Evolutionary conservation across 306 rosid species (phyloP).

Genomic region (Pachyrhizus erosus): DNA sequence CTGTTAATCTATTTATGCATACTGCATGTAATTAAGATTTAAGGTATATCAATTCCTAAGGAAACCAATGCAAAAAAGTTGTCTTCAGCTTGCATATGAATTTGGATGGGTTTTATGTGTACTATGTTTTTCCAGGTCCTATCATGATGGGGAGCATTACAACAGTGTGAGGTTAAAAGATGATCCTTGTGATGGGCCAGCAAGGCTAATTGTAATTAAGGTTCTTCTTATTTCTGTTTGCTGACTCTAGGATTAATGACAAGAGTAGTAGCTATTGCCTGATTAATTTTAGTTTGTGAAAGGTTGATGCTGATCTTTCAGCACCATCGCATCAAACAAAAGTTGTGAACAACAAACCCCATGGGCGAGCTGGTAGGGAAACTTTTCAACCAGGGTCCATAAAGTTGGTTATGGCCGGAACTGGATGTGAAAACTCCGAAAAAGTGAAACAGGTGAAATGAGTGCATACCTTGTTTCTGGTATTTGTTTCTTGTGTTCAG

Average conservation of each 20-base stretch:
- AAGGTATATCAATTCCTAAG: neutral
- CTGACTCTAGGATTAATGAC: constrained; percentile 2
- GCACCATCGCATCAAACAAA: constrained; percentile 63
- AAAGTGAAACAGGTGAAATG: constrained; percentile 70
- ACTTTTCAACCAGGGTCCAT: constrained; percentile 54
- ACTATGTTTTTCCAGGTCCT: constrained; percentile 61
- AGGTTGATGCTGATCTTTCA: constrained; percentile 84
- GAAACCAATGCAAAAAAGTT: constrained; percentile 38
- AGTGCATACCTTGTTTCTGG: constrained; percentile 20
- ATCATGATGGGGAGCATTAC: constrained; percentile 88
- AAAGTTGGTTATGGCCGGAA: constrained; percentile 75
- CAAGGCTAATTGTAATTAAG: constrained; percentile 74
- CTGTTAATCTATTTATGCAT: constrained; percentile 17
- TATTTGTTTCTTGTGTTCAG: constrained; percentile 13
- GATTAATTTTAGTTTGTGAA: constrained; percentile 68
- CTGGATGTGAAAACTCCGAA: constrained; percentile 66
- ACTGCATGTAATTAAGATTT: constrained; percentile 18
- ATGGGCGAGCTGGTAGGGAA: constrained; percentile 47
- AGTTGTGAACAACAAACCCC: constrained; percentile 40
- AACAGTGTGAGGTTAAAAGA: constrained; percentile 79
- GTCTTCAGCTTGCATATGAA: constrained; percentile 30
- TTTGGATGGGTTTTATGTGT: constrained; percentile 13
- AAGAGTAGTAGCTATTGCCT: constrained; percentile 47
- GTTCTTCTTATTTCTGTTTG: constrained; percentile 48
- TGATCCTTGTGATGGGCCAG: constrained; percentile 79